These are phyloP conservation scores for Pichia sp. DNA, from an alignment of 1,139 yeast species.

Conservation along the genomic window DNA sequence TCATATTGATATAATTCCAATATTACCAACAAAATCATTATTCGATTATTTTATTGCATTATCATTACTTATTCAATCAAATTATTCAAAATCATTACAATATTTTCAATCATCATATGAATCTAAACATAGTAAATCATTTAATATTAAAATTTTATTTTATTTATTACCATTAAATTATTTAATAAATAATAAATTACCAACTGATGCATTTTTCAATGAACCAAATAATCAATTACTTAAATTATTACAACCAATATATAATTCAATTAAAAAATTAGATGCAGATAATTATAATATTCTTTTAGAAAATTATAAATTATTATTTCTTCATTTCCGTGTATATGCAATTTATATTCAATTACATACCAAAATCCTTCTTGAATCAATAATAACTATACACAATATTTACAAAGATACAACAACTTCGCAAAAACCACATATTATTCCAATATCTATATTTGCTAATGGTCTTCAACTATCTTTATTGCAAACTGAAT, in stretches of 20 bases:
- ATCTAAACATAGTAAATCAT: constrained; percentile 32
- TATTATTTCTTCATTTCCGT: constrained; percentile 50
- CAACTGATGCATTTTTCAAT: constrained; percentile 33
- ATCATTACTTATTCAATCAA: constrained; percentile 3
- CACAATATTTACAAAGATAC: neutral
- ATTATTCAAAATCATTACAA: constrained; percentile 3
- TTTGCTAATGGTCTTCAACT: neutral
- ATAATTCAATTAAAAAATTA: constrained; percentile 48
- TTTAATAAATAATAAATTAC: constrained; percentile 38
- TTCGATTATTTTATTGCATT: constrained; percentile 57
- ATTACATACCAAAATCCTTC: constrained; percentile 1
- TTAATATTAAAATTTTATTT: constrained; percentile 33
- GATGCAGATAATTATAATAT: constrained; percentile 45
- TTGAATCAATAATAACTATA: constrained; percentile 1
- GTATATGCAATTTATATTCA: constrained; percentile 55
- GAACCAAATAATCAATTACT: constrained; percentile 30
- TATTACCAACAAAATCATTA: constrained; percentile 46
- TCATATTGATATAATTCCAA: constrained; percentile 32
- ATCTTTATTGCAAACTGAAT: constrained; percentile 2
- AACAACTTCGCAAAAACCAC: constrained; percentile 20
- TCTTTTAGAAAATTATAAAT: constrained; percentile 40
- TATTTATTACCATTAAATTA: constrained; percentile 53
- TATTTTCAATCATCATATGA: constrained; percentile 13
- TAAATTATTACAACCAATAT: constrained; percentile 13
- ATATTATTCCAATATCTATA: constrained; percentile 32